Base-by-base conservation (phyloP, 2,329 filamentous ascomycete species). In the Exserohilum rostratum region DNA sequence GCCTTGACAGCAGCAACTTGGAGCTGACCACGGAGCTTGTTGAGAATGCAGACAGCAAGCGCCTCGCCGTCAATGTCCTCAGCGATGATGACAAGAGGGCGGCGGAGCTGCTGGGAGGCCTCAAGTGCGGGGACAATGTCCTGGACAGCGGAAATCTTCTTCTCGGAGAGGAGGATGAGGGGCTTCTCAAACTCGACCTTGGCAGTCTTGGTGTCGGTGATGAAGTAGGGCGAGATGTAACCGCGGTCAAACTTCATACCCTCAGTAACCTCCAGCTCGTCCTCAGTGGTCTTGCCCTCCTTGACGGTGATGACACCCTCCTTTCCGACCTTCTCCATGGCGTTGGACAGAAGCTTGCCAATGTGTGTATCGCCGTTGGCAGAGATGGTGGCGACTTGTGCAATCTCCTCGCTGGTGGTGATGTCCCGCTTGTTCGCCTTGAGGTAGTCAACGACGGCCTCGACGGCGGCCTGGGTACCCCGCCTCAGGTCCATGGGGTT, bases 131-230 rank as follows among this genome's bases (percentile, higher is more conserved):
- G 95, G 74, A 99, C 93, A 75, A 99, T 98, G 80, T 99, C 95
- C 83, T 98, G 93, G 56, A 98, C 95, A 57, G 93, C 91, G 47
- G 95, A 99, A 80, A 99, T 99, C 89, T 99, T 99, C 90, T 97
- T 98, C 87, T 99, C 95, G 7, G 95, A 98, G 51, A 99, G 90
- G 46, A 99, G 90, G 77, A 99, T 95, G 76, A 99, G 82, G 64
- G 95, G 95, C 87, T 99, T 98, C 88, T 99, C 95, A 67, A 99
- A 99, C 83, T 99, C 95, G 54, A 98, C 93, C 88, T 99, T 99
- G 79, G 96, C 92, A 57, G 93, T 80, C 89, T 99, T 99, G 86
- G 92, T 83, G 75, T 99, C 95, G 83, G 95, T 99, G 84, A 99
- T 99, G 85, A 99, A 99, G 88, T 99, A 99, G 69, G 95, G 93